phyloP scores from a whole-genome alignment of 2,329 filamentous ascomycete species.

The Alternaria panax region DNA sequence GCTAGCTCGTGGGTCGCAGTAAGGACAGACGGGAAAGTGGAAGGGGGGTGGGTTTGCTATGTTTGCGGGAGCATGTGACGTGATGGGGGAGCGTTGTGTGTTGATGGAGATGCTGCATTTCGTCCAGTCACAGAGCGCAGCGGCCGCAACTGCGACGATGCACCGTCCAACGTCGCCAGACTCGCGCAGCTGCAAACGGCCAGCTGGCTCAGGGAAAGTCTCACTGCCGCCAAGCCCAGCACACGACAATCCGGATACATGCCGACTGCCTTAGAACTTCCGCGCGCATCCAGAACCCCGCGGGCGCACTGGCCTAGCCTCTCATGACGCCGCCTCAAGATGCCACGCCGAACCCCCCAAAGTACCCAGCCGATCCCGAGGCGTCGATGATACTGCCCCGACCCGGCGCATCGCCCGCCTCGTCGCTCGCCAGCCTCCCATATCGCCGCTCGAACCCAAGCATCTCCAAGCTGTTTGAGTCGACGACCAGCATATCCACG shows the following conservation, averaged over 20 bases:
- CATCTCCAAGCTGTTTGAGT: slow-evolving; percentile 61
- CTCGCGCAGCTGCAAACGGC: slow-evolving; percentile 19
- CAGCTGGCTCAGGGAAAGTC: slow-evolving; percentile 10
- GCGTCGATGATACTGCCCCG: slow-evolving; percentile 68
- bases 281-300: slow-evolving; percentile 40
- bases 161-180: slow-evolving; percentile 30
- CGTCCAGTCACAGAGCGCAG: slow-evolving; percentile 44
- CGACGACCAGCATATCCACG: slow-evolving; percentile 55
- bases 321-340: slow-evolving; percentile 52
- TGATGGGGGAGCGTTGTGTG: slow-evolving; percentile 14
- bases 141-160: slow-evolving; percentile 37
- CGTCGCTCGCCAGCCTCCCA: slow-evolving; percentile 65
- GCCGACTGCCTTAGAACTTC: slow-evolving; percentile 36
- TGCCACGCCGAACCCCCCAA: slow-evolving; percentile 47
- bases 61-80: slow-evolving; percentile 4
- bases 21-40: slow-evolving; percentile 9
- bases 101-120: slow-evolving; percentile 39
- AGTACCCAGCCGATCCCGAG: slow-evolving; percentile 66
- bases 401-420: slow-evolving; percentile 65
- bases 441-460: slow-evolving; percentile 62
- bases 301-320: slow-evolving; percentile 49
- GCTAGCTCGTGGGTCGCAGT: background rate
- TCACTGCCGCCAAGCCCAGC: slow-evolving; percentile 8
- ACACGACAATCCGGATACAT: slow-evolving; percentile 40
- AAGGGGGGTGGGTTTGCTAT: background rate